Evolutionary conservation across 768 basidiomycete species (phyloP).

Genomic region (Tricholoma matsutake): DNA sequence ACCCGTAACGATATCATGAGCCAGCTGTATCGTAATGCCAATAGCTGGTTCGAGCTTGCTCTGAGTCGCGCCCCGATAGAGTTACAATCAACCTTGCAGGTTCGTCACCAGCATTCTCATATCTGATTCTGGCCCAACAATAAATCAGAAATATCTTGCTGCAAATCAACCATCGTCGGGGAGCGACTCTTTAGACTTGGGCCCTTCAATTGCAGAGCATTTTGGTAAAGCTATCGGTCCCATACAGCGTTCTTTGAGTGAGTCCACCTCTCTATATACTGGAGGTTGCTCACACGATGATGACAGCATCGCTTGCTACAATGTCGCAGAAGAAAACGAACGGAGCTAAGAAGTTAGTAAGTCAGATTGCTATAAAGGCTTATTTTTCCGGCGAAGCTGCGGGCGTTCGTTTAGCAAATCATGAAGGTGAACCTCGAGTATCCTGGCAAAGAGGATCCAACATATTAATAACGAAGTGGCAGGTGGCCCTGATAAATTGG

Average conservation of each 20-base stretch:
- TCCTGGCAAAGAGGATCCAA: background rate
- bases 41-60: constrained; percentile 83
- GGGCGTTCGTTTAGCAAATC: constrained; percentile 69
- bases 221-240: constrained; percentile 82
- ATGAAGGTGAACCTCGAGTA: constrained; percentile 45
- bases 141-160: constrained; percentile 78
- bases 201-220: constrained; percentile 84
- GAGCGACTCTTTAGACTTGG: constrained; percentile 82
- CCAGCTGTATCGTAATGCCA: constrained; percentile 70
- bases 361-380: constrained; percentile 87
- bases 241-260: constrained; percentile 73
- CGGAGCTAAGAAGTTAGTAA: constrained; percentile 74
- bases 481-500: constrained; percentile 55
- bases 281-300: constrained; percentile 2
- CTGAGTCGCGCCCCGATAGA: constrained; percentile 89
- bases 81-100: constrained; percentile 89
- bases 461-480: background rate
- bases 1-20: constrained; percentile 82
- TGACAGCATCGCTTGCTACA: constrained; percentile 49
- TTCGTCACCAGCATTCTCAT: constrained; percentile 27
- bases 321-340: constrained; percentile 72
- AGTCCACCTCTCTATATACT: constrained; percentile 17
- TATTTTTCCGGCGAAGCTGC: constrained; percentile 87
- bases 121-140: background rate
- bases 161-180: constrained; percentile 65